These are phyloP conservation scores for Jamesozyma gamospora DNA, from an alignment of 805 yeast genomes.

Conservation along the genomic window DNA sequence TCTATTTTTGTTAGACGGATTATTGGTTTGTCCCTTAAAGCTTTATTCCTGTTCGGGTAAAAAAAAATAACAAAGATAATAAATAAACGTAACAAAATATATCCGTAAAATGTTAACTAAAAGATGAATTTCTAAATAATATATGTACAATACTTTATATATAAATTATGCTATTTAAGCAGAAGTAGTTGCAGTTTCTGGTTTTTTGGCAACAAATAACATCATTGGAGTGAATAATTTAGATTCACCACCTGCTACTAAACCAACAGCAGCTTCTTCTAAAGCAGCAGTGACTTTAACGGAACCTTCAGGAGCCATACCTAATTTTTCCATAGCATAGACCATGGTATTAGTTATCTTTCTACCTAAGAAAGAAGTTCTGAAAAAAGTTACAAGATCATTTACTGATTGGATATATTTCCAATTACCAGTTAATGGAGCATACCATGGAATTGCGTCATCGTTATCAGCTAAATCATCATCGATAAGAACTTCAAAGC, in stretches of 20 bases:
- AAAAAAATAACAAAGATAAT: no score
- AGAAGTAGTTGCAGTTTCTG: slow-evolving; percentile 29
- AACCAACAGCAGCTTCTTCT: slow-evolving; percentile 93
- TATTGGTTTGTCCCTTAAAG: no score
- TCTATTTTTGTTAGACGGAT: no score
- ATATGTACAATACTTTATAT: no score
- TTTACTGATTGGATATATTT: slow-evolving; percentile 68
- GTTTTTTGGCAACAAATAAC: slow-evolving; percentile 84
- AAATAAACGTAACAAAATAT: no score
- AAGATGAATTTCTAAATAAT: no score
- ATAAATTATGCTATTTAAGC: background rate
- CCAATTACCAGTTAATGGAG: slow-evolving; percentile 93
- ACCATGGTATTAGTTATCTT: slow-evolving; percentile 70
- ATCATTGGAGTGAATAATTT: slow-evolving; percentile 96
- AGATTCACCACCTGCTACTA: slow-evolving; percentile 86
- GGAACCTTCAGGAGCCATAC: slow-evolving; percentile 89
- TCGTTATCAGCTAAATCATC: slow-evolving; percentile 73
- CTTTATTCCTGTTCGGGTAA: no score
- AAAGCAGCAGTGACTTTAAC: slow-evolving; percentile 82
- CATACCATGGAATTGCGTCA: slow-evolving; percentile 93
- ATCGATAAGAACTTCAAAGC: slow-evolving; percentile 69
- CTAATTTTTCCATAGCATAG: slow-evolving; percentile 70
- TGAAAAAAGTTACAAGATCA: slow-evolving; percentile 74
- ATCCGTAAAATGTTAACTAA: no score
- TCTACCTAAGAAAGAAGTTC: slow-evolving; percentile 86